These are phyloP conservation scores for Naganishia liquefaciens DNA, from an alignment of 1,284 basidiomycete species.

Conservation along the genomic window DNA sequence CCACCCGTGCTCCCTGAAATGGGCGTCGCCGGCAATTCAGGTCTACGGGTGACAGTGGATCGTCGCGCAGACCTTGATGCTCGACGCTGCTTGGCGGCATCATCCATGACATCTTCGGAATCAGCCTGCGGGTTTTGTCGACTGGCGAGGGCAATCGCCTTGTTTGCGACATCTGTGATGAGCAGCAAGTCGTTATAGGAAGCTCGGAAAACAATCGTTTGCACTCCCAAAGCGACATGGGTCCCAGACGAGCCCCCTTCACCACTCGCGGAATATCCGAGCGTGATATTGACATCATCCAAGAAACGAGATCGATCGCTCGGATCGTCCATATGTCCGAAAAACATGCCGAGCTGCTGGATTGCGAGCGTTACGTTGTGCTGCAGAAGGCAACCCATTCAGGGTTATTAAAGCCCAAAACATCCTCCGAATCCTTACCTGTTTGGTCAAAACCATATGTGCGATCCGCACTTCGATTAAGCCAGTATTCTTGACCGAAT, in stretches of 20 bases:
- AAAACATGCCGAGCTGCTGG: conserved; percentile 86
- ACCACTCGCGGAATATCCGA: conserved; percentile 82
- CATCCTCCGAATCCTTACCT: conserved; percentile 58
- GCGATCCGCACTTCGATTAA: conserved; percentile 83
- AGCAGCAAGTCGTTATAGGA: conserved; percentile 91
- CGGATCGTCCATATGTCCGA: conserved; percentile 81
- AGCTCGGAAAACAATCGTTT: conserved; percentile 83
- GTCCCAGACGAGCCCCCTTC: conserved; percentile 73
- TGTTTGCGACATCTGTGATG: conserved; percentile 85
- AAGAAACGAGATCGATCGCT: conserved; percentile 86
- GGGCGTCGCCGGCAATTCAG: background rate
- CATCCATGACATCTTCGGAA: background rate
- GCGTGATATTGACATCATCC: conserved; percentile 86
- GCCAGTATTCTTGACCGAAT: conserved; percentile 75
- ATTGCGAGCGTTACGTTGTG: conserved; percentile 81
- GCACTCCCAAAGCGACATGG: conserved; percentile 78
- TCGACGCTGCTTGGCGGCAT: conserved; percentile 9
- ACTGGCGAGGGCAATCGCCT: conserved; percentile 68
- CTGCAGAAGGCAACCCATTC: conserved; percentile 52
- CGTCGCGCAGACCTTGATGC: conserved; percentile 11
- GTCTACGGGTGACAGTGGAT: conserved; percentile 11
- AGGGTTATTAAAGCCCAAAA: background rate
- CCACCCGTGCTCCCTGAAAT: background rate
- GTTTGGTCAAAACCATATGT: conserved; percentile 87
- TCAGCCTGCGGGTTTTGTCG: conserved; percentile 17